Evolutionary conservation across 2,329 filamentous ascomycete species (phyloP).

Genomic region (Botrytis cinerea): DNA sequence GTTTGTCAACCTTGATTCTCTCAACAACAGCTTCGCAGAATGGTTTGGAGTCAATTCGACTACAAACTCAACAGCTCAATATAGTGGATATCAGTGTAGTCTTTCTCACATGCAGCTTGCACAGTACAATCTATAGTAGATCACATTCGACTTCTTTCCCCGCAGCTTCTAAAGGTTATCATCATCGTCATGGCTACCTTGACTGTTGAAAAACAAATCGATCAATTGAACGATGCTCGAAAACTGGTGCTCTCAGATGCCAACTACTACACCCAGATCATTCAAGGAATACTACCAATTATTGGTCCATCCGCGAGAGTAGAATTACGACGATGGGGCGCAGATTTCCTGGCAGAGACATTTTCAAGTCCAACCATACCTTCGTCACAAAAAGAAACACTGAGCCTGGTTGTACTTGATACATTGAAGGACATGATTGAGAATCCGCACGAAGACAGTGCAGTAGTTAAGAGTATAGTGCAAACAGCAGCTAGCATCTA

Average conservation of each 20-base stretch:
- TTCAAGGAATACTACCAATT: constrained; percentile 90
- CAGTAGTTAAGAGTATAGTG: constrained; percentile 82
- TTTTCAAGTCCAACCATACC: constrained; percentile 89
- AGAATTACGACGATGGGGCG: constrained; percentile 91
- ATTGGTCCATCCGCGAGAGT: constrained; percentile 73
- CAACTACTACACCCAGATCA: constrained; percentile 86
- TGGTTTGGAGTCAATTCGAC: constrained; percentile 12
- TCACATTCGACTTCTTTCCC: constrained; percentile 26
- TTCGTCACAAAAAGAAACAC: constrained; percentile 74
- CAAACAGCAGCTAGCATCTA: constrained; percentile 92
- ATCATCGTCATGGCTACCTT: constrained; percentile 52
- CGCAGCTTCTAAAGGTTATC: constrained; percentile 22
- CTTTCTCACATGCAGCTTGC: constrained; percentile 32
- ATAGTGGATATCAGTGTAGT: constrained; percentile 22
- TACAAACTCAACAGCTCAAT: constrained; percentile 5
- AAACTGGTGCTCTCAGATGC: constrained; percentile 85
- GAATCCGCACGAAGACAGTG: constrained; percentile 71
- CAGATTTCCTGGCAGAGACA: constrained; percentile 92
- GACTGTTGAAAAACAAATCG: constrained; percentile 73
- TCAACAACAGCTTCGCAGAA: constrained; percentile 17
- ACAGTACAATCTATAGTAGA: constrained; percentile 33
- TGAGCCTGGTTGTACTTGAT: constrained; percentile 76
- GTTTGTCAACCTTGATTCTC: constrained; percentile 11
- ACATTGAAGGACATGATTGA: constrained; percentile 71
- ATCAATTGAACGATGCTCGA: constrained; percentile 86